Percentiles rank a stretch among this genome's conserved stretches.
phyloP scores from a whole-genome alignment of 805 yeast genomes.

The Sugiyamaella chiloensis region DNA sequence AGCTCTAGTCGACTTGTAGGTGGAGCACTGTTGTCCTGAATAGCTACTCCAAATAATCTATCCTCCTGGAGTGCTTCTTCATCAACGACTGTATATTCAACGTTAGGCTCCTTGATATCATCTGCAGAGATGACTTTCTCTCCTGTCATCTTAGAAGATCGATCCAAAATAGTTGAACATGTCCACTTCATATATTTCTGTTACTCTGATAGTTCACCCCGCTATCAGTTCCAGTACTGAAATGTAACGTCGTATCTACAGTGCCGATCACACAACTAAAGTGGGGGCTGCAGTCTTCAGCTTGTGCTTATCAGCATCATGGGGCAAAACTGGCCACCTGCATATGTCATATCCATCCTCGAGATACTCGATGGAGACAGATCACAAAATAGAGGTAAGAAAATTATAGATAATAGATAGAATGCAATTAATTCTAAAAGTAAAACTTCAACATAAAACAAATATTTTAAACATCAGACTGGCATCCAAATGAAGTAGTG shows the following conservation, averaged over 20 bases:
- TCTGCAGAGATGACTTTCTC: not conserved
- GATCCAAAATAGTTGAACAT: no score
- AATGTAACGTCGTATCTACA: not conserved
- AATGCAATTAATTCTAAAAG: not conserved
- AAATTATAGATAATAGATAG: not conserved
- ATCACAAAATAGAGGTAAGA: no score
- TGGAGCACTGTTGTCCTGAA: conserved; percentile 87
- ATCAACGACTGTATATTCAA: conserved; percentile 8
- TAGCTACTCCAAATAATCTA: conserved; percentile 76
- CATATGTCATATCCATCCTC: no score
- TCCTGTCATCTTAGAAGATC: not conserved
- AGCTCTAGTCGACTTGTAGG: conserved; percentile 31
- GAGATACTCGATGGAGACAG: no score
- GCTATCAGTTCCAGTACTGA: not conserved
- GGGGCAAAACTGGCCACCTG: no score
- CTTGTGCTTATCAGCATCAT: no score
- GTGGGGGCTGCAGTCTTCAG: no score
- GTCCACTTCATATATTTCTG: not conserved
- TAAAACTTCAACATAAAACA: not conserved
- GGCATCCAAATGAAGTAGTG: conserved; percentile 23
- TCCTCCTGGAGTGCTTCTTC: conserved; percentile 56
- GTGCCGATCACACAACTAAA: no score
- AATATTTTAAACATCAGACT: conserved; percentile 6
- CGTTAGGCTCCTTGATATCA: conserved; percentile 2
- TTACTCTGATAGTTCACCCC: not conserved